Percentiles rank a stretch among this genome's conserved stretches.
phyloP scores from a whole-genome alignment of 768 basidiomycete genomes.

The Termitomyces sp. region DNA sequence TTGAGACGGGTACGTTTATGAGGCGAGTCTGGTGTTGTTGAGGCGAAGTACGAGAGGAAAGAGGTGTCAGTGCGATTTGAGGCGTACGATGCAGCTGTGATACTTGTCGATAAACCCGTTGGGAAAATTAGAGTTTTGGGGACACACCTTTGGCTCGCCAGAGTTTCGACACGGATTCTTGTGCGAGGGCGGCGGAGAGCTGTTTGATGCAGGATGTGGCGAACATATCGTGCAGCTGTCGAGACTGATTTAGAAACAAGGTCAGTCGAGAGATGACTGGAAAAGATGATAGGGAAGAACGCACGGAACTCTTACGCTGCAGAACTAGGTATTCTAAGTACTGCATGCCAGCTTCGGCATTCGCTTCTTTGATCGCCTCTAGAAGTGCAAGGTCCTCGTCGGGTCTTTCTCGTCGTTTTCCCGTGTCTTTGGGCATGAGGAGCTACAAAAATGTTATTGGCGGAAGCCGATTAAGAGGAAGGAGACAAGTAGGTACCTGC shows the following conservation, averaged over 20 bases:
- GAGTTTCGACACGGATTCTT: conserved; percentile 55
- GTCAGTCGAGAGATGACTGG: neutral
- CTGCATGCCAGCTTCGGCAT: conserved; percentile 58
- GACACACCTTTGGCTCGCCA: conserved; percentile 66
- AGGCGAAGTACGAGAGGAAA: conserved; percentile 74
- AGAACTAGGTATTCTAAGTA: conserved; percentile 84
- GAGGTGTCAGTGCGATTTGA: conserved; percentile 36
- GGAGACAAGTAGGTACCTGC: conserved; percentile 43
- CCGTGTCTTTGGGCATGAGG: conserved; percentile 51
- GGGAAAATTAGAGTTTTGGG: neutral
- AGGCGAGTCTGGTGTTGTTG: conserved; percentile 79
- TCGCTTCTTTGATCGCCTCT: conserved; percentile 54
- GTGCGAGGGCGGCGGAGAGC: conserved; percentile 45
- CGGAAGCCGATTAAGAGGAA: conserved; percentile 5
- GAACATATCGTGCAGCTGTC: conserved; percentile 66
- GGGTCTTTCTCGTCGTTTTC: conserved; percentile 55
- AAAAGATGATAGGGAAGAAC: neutral
- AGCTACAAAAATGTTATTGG: conserved; percentile 41
- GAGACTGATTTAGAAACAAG: conserved; percentile 39
- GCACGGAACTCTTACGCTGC: conserved; percentile 58
- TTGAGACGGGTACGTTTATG: conserved; percentile 75
- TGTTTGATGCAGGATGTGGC: conserved; percentile 54
- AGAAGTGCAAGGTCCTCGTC: conserved; percentile 63
- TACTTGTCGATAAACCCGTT: neutral
- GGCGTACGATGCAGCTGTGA: conserved; percentile 41